phyloP scores from a whole-genome alignment of 1,139 yeast species.

The Lodderomyces theae region DNA sequence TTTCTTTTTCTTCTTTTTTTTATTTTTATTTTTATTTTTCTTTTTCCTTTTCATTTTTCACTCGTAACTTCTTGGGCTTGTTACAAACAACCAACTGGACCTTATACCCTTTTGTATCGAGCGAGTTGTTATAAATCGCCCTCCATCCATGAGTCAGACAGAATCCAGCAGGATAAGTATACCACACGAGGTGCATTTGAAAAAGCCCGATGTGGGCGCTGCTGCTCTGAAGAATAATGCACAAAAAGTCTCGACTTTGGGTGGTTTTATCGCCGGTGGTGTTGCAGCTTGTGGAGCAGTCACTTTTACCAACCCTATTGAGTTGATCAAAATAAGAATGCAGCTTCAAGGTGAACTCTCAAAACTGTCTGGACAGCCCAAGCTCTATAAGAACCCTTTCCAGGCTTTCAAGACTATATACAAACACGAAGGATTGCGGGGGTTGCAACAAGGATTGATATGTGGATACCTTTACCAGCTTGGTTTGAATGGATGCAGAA shows the following conservation, averaged over 20 bases:
- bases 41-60: too few relatives aligned
- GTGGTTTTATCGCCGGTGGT: conserved; percentile 92
- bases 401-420: conserved; percentile 80
- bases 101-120: too few relatives aligned
- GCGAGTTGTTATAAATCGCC: too few relatives aligned
- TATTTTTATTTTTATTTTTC: too few relatives aligned
- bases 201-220: not conserved
- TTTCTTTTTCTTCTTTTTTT: too few relatives aligned
- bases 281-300: conserved; percentile 98
- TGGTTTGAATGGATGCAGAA: conserved; percentile 87
- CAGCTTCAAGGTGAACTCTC: conserved; percentile 92
- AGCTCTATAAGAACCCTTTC: conserved; percentile 71
- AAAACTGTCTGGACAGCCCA: conserved; percentile 48
- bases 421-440: conserved; percentile 79
- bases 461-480: conserved; percentile 87
- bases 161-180: conserved; percentile 4
- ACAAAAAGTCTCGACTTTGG: conserved; percentile 59
- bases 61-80: too few relatives aligned
- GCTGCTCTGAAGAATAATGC: conserved; percentile 20
- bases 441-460: conserved; percentile 81
- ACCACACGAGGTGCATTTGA: not conserved
- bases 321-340: conserved; percentile 90
- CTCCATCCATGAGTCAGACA: conserved; percentile 10
- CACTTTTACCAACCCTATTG: conserved; percentile 94
- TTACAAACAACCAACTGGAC: too few relatives aligned